Evolutionary conservation across 2,329 filamentous ascomycete species (phyloP).

Genomic region (Hymenoscyphus albidus): DNA sequence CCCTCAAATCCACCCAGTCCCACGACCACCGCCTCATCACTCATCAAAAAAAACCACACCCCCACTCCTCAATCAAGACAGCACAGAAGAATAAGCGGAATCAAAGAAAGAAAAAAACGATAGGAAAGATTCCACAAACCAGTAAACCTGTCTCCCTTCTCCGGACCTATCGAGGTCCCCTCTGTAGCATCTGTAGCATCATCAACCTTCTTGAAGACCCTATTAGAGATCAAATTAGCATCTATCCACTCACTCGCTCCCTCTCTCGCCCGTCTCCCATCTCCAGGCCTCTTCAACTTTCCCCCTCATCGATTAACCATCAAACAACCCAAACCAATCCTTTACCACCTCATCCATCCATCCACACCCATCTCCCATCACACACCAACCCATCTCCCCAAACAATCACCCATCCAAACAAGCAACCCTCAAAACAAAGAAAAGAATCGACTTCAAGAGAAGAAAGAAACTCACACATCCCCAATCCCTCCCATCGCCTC

Average conservation of each 20-base stretch:
- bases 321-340: no score
- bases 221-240: not conserved
- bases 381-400: not conserved
- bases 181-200: not conserved
- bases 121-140: slow-evolving; percentile 4
- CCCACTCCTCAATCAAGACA: no score
- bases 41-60: no score
- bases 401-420: not conserved
- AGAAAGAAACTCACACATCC: not conserved
- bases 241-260: not conserved
- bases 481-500: not conserved
- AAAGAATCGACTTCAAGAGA: not conserved
- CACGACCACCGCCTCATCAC: no score
- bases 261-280: no score
- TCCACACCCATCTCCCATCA: not conserved
- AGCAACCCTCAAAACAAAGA: no score
- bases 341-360: not conserved
- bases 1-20: no score
- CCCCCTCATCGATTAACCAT: no score
- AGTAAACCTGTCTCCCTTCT: slow-evolving; percentile 7
- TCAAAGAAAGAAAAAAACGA: not conserved
- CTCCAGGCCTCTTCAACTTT: no score
- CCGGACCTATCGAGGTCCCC: not conserved
- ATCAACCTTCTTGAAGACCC: not conserved
- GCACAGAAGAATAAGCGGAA: not conserved